These are phyloP conservation scores for Cardamine chenopodiifolia DNA, from an alignment of 345 rosid genomes.

Conservation along the genomic window DNA sequence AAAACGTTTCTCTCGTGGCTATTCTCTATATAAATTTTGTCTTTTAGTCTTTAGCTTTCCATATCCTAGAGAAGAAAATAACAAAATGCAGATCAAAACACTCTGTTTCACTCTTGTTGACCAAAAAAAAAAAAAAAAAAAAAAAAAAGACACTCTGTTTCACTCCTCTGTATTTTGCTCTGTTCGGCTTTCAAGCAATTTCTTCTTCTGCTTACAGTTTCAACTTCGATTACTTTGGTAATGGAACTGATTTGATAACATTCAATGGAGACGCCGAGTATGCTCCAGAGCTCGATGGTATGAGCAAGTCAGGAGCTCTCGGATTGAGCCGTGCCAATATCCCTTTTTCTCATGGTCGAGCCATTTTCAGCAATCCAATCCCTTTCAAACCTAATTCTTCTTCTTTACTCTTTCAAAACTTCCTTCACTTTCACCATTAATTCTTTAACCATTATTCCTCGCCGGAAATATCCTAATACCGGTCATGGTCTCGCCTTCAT, in stretches of 20 bases:
- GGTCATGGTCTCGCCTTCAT: constrained; percentile 37
- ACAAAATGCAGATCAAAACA: constrained; percentile 14
- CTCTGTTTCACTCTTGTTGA: constrained; percentile 15
- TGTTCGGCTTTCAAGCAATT: neutral
- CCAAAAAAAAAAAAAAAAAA: too few species aligned
- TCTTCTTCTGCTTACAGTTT: constrained; percentile 16
- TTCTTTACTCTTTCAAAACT: constrained; percentile 19
- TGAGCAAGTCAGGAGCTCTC: constrained; percentile 10
- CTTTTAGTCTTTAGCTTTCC: neutral
- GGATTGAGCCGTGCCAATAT: neutral
- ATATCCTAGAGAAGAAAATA: neutral
- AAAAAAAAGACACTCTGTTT: constrained; percentile 20
- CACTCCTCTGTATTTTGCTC: neutral
- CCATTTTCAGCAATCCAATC: constrained; percentile 15
- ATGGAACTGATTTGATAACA: neutral
- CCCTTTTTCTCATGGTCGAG: constrained; percentile 33
- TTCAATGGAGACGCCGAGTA: constrained; percentile 19
- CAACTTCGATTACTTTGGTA: constrained; percentile 30
- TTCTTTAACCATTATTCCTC: constrained; percentile 14
- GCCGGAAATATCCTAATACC: neutral
- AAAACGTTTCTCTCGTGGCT: neutral
- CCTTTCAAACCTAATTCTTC: constrained; percentile 21
- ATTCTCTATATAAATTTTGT: neutral
- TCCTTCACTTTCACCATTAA: constrained; percentile 31
- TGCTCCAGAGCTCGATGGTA: constrained; percentile 19